These are phyloP conservation scores for Diophrys appendiculata DNA, from an alignment of 73 alveolate genomes.

Conservation along the genomic window DNA sequence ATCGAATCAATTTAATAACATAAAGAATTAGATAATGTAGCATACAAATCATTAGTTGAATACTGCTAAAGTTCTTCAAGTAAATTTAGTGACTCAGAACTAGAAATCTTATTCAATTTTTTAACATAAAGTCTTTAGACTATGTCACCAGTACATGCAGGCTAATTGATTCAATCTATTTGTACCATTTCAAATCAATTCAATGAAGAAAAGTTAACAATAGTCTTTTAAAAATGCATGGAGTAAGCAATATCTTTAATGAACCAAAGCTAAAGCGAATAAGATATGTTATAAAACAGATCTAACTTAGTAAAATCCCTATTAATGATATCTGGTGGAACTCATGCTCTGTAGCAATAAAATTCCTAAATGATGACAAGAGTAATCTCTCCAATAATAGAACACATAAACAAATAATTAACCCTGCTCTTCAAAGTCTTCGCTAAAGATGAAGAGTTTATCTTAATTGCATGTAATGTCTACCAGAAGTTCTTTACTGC, in stretches of 20 bases:
- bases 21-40: too few species aligned
- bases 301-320: not conserved
- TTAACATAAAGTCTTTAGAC: not conserved
- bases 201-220: not conserved
- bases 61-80: not conserved
- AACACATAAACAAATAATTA: too few species aligned
- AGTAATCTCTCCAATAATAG: too few species aligned
- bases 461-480: not conserved
- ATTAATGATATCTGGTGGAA: not conserved
- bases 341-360: not conserved
- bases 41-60: not conserved
- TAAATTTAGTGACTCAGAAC: not conserved
- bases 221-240: not conserved
- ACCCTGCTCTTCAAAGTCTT: too few species aligned
- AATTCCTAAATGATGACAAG: too few species aligned
- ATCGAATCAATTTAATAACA: not conserved
- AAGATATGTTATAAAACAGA: not conserved
- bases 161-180: not conserved
- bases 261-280: not conserved
- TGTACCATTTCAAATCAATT: too few species aligned
- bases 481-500: too few species aligned
- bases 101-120: not conserved
- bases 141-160: not conserved
- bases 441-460: not conserved
- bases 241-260: not conserved